phyloP scores from a whole-genome alignment of 2,329 filamentous ascomycete genomes.

The Trichophyton verrucosum region DNA sequence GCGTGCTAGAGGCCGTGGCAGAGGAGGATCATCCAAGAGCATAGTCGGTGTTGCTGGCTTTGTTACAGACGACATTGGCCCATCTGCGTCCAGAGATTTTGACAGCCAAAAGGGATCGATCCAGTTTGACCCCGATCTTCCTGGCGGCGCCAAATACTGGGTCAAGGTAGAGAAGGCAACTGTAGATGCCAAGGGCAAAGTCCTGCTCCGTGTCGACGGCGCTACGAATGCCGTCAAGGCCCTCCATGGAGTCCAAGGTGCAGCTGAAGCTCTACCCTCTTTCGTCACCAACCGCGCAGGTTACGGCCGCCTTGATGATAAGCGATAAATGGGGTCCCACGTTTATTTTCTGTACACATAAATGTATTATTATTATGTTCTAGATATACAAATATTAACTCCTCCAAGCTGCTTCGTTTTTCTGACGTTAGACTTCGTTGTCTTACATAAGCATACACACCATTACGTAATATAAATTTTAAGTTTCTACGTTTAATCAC shows the following conservation, averaged over 20 bases:
- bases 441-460: too few species aligned
- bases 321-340: background rate
- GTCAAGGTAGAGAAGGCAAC: slow-evolving; percentile 37
- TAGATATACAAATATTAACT: background rate
- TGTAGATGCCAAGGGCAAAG: slow-evolving; percentile 34
- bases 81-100: slow-evolving; percentile 23
- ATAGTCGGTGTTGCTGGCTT: slow-evolving; percentile 32
- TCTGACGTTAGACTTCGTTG: background rate
- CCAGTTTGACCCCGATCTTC: slow-evolving; percentile 32
- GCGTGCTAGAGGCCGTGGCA: slow-evolving; percentile 31
- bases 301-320: background rate
- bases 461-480: background rate
- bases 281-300: background rate
- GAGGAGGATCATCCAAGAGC: slow-evolving; percentile 21
- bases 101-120: slow-evolving; percentile 31
- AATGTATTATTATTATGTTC: background rate
- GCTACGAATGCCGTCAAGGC: slow-evolving; percentile 10
- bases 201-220: slow-evolving; percentile 24
- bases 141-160: slow-evolving; percentile 43
- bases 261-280: background rate
- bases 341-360: background rate
- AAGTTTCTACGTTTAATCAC: background rate
- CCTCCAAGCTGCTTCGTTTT: background rate
- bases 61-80: slow-evolving; percentile 28
- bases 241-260: slow-evolving; percentile 6